A percentile compares a stretch with the other conserved stretches of the same genome.
phyloP scores from a whole-genome alignment of 345 rosid genomes.

The Laguncularia racemosa region DNA sequence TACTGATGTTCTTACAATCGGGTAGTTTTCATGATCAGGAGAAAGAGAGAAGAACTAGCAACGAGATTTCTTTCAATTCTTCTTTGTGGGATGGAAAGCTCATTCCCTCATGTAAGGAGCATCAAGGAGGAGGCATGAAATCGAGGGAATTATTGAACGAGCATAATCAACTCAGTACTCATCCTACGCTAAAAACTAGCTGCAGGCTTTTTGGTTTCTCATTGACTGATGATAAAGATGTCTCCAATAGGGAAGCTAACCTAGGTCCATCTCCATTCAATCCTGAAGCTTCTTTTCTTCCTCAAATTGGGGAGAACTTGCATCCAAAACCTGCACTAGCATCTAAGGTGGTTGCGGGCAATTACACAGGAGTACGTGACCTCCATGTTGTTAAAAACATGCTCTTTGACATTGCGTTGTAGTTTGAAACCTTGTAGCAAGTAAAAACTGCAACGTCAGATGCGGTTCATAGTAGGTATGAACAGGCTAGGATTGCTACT shows the following conservation, averaged over 20 bases:
- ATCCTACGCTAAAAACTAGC: slow-evolving; percentile 52
- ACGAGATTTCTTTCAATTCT: slow-evolving; percentile 7
- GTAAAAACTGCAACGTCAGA: no score
- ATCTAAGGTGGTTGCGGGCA: slow-evolving; percentile 36
- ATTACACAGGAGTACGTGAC: slow-evolving; percentile 55
- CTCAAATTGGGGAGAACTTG: slow-evolving; percentile 42
- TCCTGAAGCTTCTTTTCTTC: slow-evolving; percentile 27
- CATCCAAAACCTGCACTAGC: slow-evolving; percentile 24
- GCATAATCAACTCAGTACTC: slow-evolving; percentile 18
- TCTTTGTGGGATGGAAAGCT: slow-evolving; percentile 16
- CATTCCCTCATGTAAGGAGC: slow-evolving; percentile 7
- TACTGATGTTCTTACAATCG: slow-evolving; percentile 50
- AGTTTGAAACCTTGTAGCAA: neutral
- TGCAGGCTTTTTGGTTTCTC: slow-evolving; percentile 97
- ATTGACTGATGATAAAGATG: slow-evolving; percentile 52
- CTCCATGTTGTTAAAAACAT: slow-evolving; percentile 34
- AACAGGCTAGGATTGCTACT: no score
- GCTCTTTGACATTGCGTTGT: slow-evolving; percentile 12
- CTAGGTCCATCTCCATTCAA: slow-evolving; percentile 19
- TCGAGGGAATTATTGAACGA: slow-evolving; percentile 17
- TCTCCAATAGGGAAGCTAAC: slow-evolving; percentile 21
- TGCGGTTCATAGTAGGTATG: no score
- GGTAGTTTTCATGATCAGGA: slow-evolving; percentile 24
- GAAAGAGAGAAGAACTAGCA: slow-evolving; percentile 11
- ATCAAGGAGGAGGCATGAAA: slow-evolving; percentile 13